phyloP scores from a whole-genome alignment of 768 basidiomycete species.

The Amyloporia xantha region DNA sequence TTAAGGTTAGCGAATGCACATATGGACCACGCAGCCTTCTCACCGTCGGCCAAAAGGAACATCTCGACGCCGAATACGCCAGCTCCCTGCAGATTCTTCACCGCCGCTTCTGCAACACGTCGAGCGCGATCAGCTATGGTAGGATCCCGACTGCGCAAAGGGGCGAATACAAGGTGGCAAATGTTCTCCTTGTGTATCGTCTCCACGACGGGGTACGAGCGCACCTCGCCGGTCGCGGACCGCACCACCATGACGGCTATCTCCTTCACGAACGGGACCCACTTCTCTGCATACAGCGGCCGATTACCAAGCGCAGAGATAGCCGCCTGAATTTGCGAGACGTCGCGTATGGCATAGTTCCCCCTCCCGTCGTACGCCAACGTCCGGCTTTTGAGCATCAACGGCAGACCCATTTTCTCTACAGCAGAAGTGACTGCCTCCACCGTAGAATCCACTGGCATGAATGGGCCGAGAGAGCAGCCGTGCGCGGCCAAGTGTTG shows the following conservation, averaged over 20 bases:
- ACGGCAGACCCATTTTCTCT: constrained; percentile 64
- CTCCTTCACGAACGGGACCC: constrained; percentile 84
- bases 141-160: constrained; percentile 58
- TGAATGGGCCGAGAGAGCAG: constrained; percentile 53
- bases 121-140: constrained; percentile 55
- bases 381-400: constrained; percentile 96
- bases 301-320: constrained; percentile 57
- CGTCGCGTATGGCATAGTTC: constrained; percentile 68
- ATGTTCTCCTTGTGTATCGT: constrained; percentile 93
- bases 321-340: constrained; percentile 43
- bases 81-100: constrained; percentile 75
- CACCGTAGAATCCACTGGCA: constrained; percentile 47
- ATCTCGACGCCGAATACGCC: constrained; percentile 98
- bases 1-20: no score
- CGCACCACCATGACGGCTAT: constrained; percentile 97
- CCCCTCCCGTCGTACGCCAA: constrained; percentile 95
- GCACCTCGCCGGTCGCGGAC: constrained; percentile 61
- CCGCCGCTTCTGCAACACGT: constrained; percentile 70
- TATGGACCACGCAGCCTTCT: constrained; percentile 12
- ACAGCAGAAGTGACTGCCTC: constrained; percentile 49
- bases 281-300: constrained; percentile 89
- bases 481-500: constrained; percentile 43
- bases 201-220: constrained; percentile 88
- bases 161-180: constrained; percentile 89
- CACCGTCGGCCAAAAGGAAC: constrained; percentile 89